phyloP scores from a whole-genome alignment of 805 yeast genomes.

The Blastobotrys parvus region DNA sequence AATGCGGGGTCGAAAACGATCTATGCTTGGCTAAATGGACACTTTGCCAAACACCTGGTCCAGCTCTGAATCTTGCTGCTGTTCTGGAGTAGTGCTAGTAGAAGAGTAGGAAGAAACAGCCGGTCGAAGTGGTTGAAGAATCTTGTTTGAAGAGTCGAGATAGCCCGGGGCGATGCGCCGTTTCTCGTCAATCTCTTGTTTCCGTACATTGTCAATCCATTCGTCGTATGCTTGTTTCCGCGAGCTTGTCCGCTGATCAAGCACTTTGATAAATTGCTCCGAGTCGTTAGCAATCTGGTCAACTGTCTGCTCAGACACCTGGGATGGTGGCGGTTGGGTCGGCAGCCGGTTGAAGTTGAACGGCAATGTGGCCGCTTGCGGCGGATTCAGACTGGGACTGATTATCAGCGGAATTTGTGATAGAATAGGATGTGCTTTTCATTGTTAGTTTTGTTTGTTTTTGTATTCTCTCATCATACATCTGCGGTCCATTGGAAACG shows the following conservation, averaged over 20 bases:
- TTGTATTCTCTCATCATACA: neutral
- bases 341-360: constrained; percentile 37
- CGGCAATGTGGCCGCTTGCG: constrained; percentile 47
- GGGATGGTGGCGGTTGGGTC: constrained; percentile 27
- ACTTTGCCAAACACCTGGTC: constrained; percentile 22
- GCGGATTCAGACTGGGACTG: constrained; percentile 45
- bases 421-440: constrained; percentile 38
- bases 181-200: constrained; percentile 18
- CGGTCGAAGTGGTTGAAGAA: constrained; percentile 21
- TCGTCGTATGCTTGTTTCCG: constrained; percentile 22
- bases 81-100: neutral
- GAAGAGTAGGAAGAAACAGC: constrained; percentile 3
- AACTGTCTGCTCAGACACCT: constrained; percentile 25
- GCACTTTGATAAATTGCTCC: constrained; percentile 22
- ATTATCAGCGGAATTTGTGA: constrained; percentile 48
- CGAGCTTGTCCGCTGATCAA: constrained; percentile 20
- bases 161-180: constrained; percentile 38
- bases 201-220: constrained; percentile 27
- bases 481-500: neutral
- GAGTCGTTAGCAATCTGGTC: constrained; percentile 29
- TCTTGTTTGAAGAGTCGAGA: constrained; percentile 23
- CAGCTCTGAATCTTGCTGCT: constrained; percentile 13
- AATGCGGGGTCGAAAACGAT: constrained; percentile 87
- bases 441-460: neutral
- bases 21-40: constrained; percentile 65